phyloP scores from a whole-genome alignment of 164 flowering plant species.

The Buxus sempervirens region DNA sequence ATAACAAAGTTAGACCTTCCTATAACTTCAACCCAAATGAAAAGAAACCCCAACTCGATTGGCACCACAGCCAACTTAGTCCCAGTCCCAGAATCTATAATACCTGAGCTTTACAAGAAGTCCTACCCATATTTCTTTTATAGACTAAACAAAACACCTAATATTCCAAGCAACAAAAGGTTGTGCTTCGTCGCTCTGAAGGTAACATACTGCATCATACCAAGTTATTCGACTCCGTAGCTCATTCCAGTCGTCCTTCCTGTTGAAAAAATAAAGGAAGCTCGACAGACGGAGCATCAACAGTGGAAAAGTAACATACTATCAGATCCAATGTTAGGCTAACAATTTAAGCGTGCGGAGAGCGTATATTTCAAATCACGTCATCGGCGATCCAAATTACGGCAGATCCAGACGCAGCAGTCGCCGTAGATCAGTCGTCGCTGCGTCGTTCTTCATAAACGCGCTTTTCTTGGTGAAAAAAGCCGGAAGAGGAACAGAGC shows the following conservation, averaged over 20 bases:
- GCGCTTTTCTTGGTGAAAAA: neutral
- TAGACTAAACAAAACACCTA: neutral
- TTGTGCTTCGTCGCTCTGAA: conserved; percentile 23
- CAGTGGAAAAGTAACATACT: neutral
- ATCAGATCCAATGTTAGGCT: neutral
- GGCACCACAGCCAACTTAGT: neutral
- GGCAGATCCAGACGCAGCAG: conserved; percentile 24
- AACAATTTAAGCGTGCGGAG: neutral
- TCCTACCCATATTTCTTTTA: neutral
- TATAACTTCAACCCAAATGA: neutral
- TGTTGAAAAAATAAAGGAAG: conserved; percentile 28
- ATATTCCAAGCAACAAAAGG: too few relatives aligned
- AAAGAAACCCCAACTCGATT: neutral
- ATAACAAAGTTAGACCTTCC: neutral
- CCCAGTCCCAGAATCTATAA: neutral
- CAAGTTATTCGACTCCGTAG: conserved; percentile 14
- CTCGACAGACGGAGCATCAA: conserved; percentile 5
- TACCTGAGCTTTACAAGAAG: neutral
- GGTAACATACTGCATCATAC: conserved; percentile 21
- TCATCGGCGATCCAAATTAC: neutral
- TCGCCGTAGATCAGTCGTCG: conserved; percentile 22
- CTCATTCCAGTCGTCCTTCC: conserved; percentile 12
- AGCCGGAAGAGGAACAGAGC: conserved; percentile 38
- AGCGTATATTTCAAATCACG: neutral
- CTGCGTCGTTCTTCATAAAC: conserved; percentile 11